Base-by-base conservation (phyloP, 2,329 filamentous ascomycete species). In the Aspergillus sp. region DNA sequence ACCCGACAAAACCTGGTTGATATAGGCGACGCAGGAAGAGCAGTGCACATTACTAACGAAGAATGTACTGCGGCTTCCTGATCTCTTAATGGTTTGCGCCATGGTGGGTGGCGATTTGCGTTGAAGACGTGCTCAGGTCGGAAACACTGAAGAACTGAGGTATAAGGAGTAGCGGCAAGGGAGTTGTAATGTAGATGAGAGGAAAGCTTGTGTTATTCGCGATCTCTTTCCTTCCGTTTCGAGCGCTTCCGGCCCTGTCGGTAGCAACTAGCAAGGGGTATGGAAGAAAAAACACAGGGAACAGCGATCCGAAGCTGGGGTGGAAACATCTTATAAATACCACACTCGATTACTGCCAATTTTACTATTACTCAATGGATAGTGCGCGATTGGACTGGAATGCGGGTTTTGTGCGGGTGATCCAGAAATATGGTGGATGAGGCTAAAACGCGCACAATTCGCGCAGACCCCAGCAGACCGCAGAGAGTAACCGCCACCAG, bases 1-100 rank as follows among this genome's bases (percentile, higher is more conserved):
- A 43, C 73, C 68, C 0, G 68, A 71, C 1, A 81, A 67, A n/a
- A 79, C 70, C 64, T 77, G 76, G 35, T 73, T 73, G 47, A 78
- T 73, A 62, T 79, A 77, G 46, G 76, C 68, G 21, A 81, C 76
- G 57, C 79, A 81, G 19, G 78, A 80, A 15, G 77, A 68, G 63
- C 79, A 81, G 64, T 81, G 79, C 40, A 81, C 74, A 58, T 81
- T 81, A 57, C 75, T 76, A 50, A 79, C 76, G 56, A 79, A 74
- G 31, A 80, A 73, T 21, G 73, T 62, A 59, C 69, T 74, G 47
- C 55, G 57, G 49, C 11, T 31, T 9, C 9, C 27, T 31, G 65
- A 59, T 53, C 58, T 40, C 49, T 37, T 50, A 40, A 47, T 33
- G 6, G 44, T 25, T 33, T 54, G 56, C 53, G 62, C 61, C 64